Conservation (phyloP, 345 rosid genomes). For the Rhizophora apiculata region DNA sequence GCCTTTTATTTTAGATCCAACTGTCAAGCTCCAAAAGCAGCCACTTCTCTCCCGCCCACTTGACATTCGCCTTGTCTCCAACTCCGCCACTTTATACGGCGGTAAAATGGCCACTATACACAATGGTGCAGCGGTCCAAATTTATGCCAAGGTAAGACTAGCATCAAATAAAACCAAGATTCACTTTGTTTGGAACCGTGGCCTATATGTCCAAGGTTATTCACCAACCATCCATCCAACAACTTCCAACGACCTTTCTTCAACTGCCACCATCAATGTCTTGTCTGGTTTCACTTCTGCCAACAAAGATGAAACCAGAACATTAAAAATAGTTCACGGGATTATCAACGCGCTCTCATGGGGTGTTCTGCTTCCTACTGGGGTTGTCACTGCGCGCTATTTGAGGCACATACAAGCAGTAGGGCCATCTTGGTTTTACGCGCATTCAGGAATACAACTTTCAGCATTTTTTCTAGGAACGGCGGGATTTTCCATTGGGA, state of each 20-base stretch:
- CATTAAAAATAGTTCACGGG: constrained; percentile 57
- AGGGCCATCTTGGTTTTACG: constrained; percentile 89
- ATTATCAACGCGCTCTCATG: constrained; percentile 63
- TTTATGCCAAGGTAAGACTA: constrained; percentile 64
- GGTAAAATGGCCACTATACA: constrained; percentile 89
- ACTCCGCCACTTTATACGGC: constrained; percentile 78
- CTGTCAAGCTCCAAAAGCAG: constrained; percentile 77
- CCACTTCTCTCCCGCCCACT: constrained; percentile 82
- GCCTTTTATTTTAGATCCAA: constrained; percentile 73
- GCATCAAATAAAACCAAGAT: constrained; percentile 56
- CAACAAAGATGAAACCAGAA: constrained; percentile 18
- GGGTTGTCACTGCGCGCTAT: constrained; percentile 70
- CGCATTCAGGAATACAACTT: constrained; percentile 67
- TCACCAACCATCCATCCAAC: constrained; percentile 98
- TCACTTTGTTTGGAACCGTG: constrained; percentile 94
- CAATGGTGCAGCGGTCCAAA: constrained; percentile 74
- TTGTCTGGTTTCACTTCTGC: constrained; percentile 50
- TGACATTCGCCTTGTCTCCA: constrained; percentile 63
- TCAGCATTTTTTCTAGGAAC: constrained; percentile 57
- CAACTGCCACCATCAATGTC: constrained; percentile 68
- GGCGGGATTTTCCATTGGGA: constrained; percentile 68
- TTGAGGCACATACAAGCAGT: constrained; percentile 60
- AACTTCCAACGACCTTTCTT: constrained; percentile 72
- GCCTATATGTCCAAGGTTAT: constrained; percentile 91
- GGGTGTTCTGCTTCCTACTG: constrained; percentile 73